Evolutionary conservation across 1,284 basidiomycete species (phyloP).

Genomic region (Tilletia setariae): DNA sequence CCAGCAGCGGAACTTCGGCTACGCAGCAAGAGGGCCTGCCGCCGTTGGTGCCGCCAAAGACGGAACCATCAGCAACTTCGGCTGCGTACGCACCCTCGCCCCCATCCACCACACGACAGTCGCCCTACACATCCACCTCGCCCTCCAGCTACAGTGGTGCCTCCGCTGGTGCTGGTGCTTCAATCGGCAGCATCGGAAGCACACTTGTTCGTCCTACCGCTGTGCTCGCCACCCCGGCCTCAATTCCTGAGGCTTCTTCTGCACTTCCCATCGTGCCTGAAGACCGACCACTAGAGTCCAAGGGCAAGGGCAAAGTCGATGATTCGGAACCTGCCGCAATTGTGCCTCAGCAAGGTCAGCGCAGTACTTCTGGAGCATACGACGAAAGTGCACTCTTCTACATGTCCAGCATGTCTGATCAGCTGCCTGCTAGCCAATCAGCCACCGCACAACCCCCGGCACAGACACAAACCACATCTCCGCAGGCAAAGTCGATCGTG

Average conservation of each 20-base stretch:
- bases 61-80: not conserved
- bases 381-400: slow-evolving; percentile 48
- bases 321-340: too few relatives aligned
- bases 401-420: slow-evolving; percentile 44
- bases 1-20: not conserved
- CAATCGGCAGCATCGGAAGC: not conserved
- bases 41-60: not conserved
- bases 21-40: not conserved
- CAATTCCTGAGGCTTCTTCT: not conserved
- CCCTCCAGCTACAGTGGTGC: too few relatives aligned
- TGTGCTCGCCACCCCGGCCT: not conserved
- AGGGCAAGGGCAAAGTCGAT: not conserved
- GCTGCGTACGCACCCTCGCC: not conserved
- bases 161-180: too few relatives aligned
- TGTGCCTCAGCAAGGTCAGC: too few relatives aligned
- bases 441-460: too few relatives aligned
- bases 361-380: slow-evolving; percentile 21
- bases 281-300: not conserved
- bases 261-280: not conserved
- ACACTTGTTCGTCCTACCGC: not conserved
- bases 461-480: too few relatives aligned
- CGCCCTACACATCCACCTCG: too few relatives aligned
- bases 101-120: too few relatives aligned
- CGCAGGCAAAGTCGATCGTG: too few relatives aligned
- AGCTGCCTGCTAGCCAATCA: slow-evolving; percentile 44